Evolutionary conservation across 1,284 basidiomycete genomes (phyloP), one percentile per base, ranked within the genome.

Genomic region (Schizopora paradoxa): DNA sequence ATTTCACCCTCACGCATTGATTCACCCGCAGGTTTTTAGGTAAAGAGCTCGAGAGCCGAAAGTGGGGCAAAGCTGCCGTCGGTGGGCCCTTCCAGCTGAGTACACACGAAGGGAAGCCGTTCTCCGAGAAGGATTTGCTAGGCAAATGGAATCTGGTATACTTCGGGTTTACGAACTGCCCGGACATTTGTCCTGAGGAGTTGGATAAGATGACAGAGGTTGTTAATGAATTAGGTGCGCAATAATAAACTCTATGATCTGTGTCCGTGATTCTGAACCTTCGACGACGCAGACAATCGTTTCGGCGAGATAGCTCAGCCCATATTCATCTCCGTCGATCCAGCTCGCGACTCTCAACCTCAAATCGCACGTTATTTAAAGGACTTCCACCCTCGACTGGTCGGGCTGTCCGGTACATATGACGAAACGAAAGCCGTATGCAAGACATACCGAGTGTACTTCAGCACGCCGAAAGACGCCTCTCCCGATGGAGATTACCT

Each of bases 141-240:
- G 91, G 90, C 47, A 84, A 91, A 73, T 86, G 84, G 84, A 88
- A 76, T 29, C 69, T 99, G 53, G 83, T 99, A 46, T 99, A 99
- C 69, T 97, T 97, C 66, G 93, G 93, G 10, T 96, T 96, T 69
- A 93, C 92, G 25, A 93, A 96, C 66, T 96, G 93, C 64, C 96
- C 95, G 3, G 96, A 99, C 66, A 98, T 99, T 51, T 99, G 95
- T 63, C 95, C 95, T 1, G 91, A 96, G 52, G 95, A 99, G 67
- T 74, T 99, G 25, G 95, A 99, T 73, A 99, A 99, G 72, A 86
- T 98, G 75, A 82, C 86, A 16, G 74, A 69, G 1, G 85, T 94
- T n/a, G 76, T 98, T 26, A 73, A 87, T 32, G 68, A 73, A 37
- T 72, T 91, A 48, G 83, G 90, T 86, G 55, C 54, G 85, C 67